These are phyloP conservation scores for Primulina huaijiensis DNA, from an alignment of 257 asterid species.

Conservation along the genomic window DNA sequence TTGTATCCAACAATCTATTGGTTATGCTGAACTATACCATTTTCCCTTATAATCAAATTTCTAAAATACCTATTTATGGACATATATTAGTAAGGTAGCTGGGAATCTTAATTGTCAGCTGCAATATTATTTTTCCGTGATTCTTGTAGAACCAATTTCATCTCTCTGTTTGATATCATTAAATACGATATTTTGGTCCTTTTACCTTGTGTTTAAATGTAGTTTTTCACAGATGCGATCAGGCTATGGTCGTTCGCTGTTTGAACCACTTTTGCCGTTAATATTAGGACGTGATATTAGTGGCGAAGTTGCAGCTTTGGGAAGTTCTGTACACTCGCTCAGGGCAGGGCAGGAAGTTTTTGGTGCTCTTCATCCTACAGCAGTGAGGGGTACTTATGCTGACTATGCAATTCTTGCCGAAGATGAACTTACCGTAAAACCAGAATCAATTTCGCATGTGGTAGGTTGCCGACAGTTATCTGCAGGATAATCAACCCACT, in stretches of 20 bases:
- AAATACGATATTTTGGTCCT: constrained; percentile 11
- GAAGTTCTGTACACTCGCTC: constrained; percentile 63
- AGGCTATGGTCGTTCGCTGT: constrained; percentile 96
- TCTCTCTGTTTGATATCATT: not conserved
- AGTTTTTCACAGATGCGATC: constrained; percentile 65
- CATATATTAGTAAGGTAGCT: not conserved
- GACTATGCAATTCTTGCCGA: constrained; percentile 87
- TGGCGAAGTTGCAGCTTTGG: constrained; percentile 91
- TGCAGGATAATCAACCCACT: constrained; percentile 2
- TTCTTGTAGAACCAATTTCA: not conserved
- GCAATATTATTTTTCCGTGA: not conserved
- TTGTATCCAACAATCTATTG: too few species aligned
- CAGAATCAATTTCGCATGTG: constrained; percentile 76
- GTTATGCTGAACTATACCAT: not conserved
- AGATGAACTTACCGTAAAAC: constrained; percentile 76
- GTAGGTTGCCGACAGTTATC: constrained; percentile 40
- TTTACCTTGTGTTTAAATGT: constrained; percentile 13
- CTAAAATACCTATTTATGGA: not conserved
- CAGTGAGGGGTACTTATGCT: constrained; percentile 93
- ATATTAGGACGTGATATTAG: constrained; percentile 96
- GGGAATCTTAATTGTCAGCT: not conserved
- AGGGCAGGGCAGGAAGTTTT: constrained; percentile 86
- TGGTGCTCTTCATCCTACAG: constrained; percentile 98
- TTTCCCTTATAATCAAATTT: not conserved
- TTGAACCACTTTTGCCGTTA: constrained; percentile 75